These are phyloP conservation scores for Starmerella sp. DNA, from an alignment of 805 yeast genomes.

Conservation along the genomic window DNA sequence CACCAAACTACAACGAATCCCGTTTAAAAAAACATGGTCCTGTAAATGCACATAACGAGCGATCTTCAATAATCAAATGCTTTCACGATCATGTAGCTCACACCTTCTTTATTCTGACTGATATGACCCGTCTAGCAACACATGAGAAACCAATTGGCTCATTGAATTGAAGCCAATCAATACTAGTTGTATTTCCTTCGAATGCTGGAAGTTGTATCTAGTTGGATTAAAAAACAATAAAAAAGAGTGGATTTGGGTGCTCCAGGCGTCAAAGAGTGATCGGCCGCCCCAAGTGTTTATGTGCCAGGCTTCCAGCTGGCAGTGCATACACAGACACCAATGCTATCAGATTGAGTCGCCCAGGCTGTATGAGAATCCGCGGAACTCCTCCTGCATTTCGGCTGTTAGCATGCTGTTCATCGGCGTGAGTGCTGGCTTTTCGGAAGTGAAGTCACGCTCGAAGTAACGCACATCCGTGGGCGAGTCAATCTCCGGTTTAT, in stretches of 20 bases:
- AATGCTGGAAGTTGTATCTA: not conserved
- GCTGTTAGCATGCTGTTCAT: constrained; percentile 78
- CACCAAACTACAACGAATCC: no score
- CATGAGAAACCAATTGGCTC: not conserved
- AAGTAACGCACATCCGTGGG: constrained; percentile 89
- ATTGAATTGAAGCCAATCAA: not conserved
- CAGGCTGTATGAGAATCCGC: constrained; percentile 74
- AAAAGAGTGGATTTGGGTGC: not conserved
- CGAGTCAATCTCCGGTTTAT: constrained; percentile 71
- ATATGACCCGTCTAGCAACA: no score
- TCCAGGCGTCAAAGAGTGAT: not conserved
- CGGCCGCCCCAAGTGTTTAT: not conserved
- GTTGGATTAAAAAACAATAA: not conserved
- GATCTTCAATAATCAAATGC: no score
- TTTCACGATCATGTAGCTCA: no score
- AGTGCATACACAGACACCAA: not conserved
- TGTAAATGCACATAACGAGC: no score
- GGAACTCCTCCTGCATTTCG: constrained; percentile 87
- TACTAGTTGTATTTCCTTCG: not conserved
- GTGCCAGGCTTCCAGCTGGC: not conserved
- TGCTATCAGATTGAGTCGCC: constrained; percentile 23
- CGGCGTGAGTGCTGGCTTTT: constrained; percentile 90
- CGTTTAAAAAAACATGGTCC: no score
- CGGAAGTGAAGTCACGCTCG: constrained; percentile 89
- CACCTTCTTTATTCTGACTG: no score